Percentiles rank a stretch among this genome's conserved stretches.
phyloP scores from a whole-genome alignment of 257 asterid genomes.

The Anisodus acutangulus region DNA sequence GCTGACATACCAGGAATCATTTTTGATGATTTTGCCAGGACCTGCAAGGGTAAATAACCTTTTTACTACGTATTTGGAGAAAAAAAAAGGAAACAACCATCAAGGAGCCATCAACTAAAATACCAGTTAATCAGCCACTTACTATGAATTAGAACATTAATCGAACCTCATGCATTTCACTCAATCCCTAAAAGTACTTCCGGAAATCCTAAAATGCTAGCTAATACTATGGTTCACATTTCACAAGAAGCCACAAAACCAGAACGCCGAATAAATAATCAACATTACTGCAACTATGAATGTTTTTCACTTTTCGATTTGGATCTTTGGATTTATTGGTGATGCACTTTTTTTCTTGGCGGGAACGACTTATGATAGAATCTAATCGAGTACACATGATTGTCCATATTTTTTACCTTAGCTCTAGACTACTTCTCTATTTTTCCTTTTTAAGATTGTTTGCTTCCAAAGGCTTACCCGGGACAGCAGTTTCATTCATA shows the following conservation, averaged over 20 bases:
- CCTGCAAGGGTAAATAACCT: conserved; percentile 52
- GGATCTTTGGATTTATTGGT: too few relatives aligned
- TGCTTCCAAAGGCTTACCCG: too few relatives aligned
- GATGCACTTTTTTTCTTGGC: too few relatives aligned
- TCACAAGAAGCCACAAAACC: conserved; percentile 3
- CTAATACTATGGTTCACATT: neutral
- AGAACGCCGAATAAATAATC: neutral
- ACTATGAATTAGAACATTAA: neutral
- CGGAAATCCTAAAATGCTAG: neutral
- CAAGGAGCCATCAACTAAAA: neutral
- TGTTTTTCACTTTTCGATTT: too few relatives aligned
- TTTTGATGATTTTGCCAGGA: conserved; percentile 89
- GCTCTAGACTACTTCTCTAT: too few relatives aligned
- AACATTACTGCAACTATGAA: too few relatives aligned
- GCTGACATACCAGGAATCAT: conserved; percentile 77
- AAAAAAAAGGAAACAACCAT: neutral
- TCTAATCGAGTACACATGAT: too few relatives aligned
- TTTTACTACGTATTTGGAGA: conserved; percentile 35
- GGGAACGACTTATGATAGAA: too few relatives aligned
- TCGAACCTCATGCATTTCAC: neutral
- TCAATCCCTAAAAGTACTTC: neutral
- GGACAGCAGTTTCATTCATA: too few relatives aligned
- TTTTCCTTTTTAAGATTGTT: too few relatives aligned
- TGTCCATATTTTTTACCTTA: too few relatives aligned
- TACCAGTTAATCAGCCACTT: neutral